Evolutionary conservation across 2,329 filamentous ascomycete genomes (phyloP).

Genomic region (Stemphylium vesicarium): DNA sequence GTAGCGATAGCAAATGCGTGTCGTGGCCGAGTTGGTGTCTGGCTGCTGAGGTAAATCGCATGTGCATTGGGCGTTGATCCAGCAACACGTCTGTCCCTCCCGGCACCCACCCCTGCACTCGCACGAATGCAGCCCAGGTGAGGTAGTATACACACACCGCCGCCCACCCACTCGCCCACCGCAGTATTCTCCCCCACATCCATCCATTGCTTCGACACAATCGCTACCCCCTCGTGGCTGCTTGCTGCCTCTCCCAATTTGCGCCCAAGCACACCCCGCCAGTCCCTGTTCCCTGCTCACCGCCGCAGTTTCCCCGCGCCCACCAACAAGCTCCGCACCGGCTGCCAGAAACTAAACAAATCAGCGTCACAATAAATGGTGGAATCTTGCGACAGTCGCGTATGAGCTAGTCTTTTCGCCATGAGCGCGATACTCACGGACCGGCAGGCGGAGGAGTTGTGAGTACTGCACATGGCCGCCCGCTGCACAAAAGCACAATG

Average conservation of each 20-base stretch:
- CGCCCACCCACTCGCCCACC: neutral
- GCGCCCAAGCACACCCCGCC: constrained; percentile 10
- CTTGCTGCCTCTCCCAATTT: constrained; percentile 1
- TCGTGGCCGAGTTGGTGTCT: neutral
- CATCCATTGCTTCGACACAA: constrained; percentile 7
- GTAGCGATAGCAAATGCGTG: constrained; percentile 5
- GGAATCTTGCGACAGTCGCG: constrained; percentile 26
- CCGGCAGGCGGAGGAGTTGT: constrained; percentile 89
- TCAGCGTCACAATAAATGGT: constrained; percentile 38
- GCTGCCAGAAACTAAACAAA: constrained; percentile 5
- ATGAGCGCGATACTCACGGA: constrained; percentile 80
- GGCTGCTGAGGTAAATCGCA: constrained; percentile 6
- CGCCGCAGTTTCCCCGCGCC: constrained; percentile 27
- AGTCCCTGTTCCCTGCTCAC: constrained; percentile 20
- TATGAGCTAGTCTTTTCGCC: constrained; percentile 41
- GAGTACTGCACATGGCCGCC: constrained; percentile 50
- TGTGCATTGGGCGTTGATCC: constrained; percentile 8
- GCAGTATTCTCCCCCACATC: neutral
- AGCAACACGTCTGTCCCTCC: constrained; percentile 10
- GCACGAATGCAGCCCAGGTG: constrained; percentile 2
- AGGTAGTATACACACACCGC: neutral
- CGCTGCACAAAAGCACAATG: neutral
- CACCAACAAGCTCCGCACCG: constrained; percentile 24
- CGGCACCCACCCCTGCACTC: constrained; percentile 15
- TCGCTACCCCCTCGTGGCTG: constrained; percentile 9